Conservation (phyloP, 345 rosid species). For the Mallotus nudiflorus region DNA sequence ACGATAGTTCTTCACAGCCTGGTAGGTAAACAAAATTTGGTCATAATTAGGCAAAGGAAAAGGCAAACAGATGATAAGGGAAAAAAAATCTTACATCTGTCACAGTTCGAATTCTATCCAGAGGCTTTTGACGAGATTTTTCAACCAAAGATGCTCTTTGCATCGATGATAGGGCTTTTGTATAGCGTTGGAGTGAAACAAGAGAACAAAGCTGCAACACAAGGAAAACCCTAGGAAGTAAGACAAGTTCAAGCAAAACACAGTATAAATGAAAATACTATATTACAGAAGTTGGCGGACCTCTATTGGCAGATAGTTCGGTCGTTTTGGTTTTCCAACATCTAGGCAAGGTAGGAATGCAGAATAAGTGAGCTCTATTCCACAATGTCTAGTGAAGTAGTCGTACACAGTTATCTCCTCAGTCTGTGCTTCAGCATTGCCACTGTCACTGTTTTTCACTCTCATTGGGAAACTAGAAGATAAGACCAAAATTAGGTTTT, state of each 20-base stretch:
- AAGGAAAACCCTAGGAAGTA: slow-evolving; percentile 14
- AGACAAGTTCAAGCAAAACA: slow-evolving; percentile 1
- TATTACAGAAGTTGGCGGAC: slow-evolving; percentile 30
- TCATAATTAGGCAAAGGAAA: slow-evolving; percentile 21
- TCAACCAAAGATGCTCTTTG: slow-evolving; percentile 78
- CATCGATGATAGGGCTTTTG: slow-evolving; percentile 60
- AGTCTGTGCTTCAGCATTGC: slow-evolving; percentile 35
- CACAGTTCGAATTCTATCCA: slow-evolving; percentile 58
- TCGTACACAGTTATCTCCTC: slow-evolving; percentile 71
- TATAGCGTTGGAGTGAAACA: slow-evolving; percentile 83
- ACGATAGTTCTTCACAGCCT: slow-evolving; percentile 59
- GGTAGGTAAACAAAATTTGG: slow-evolving; percentile 8
- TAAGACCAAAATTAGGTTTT: slow-evolving; percentile 22
- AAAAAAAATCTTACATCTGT: slow-evolving; percentile 58
- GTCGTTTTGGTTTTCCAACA: slow-evolving; percentile 87
- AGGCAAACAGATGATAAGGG: slow-evolving; percentile 17
- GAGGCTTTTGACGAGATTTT: slow-evolving; percentile 83
- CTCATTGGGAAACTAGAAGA: slow-evolving; percentile 63
- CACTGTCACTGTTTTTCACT: slow-evolving; percentile 41
- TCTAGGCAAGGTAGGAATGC: slow-evolving; percentile 78
- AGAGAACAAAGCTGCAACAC: slow-evolving; percentile 70
- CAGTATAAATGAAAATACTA: not conserved
- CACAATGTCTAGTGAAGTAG: slow-evolving; percentile 57
- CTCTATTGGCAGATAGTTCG: slow-evolving; percentile 81
- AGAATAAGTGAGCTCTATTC: slow-evolving; percentile 57